Percentiles rank a stretch among this genome's conserved stretches.
Conservation (phyloP, 1,284 basidiomycete species). For the Malassezia psittaci region DNA sequence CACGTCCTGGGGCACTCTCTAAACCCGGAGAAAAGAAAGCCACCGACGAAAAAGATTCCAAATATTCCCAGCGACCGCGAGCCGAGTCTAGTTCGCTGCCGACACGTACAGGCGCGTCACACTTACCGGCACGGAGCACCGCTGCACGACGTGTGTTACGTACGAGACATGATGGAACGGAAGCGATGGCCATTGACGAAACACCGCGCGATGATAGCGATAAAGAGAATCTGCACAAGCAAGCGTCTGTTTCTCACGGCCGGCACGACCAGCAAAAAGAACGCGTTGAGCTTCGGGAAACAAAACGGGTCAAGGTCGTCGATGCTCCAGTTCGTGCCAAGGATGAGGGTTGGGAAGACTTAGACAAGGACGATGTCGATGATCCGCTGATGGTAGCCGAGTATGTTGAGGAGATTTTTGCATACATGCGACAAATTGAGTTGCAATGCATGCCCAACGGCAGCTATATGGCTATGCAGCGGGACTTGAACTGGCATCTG, state of each 20-base stretch:
- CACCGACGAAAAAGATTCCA: constrained; percentile 10
- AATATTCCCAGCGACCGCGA: not conserved
- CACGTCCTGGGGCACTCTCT: constrained; percentile 3
- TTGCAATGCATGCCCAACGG: constrained; percentile 49
- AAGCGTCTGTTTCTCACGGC: not conserved
- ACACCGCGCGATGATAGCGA: constrained; percentile 21
- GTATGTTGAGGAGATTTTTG: constrained; percentile 87
- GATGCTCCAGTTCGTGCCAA: constrained; percentile 40
- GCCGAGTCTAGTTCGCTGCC: not conserved
- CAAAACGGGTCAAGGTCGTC: constrained; percentile 20
- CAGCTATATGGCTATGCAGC: constrained; percentile 41
- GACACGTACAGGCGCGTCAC: not conserved
- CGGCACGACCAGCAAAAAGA: constrained; percentile 11
- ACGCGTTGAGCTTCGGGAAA: constrained; percentile 19
- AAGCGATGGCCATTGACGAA: constrained; percentile 19
- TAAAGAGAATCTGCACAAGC: constrained; percentile 16
- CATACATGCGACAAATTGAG: constrained; percentile 70
- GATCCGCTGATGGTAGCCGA: constrained; percentile 95
- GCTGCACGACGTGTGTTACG: constrained; percentile 26
- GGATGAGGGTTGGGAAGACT: constrained; percentile 63
- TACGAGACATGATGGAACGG: constrained; percentile 38
- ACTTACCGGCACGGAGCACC: not conserved
- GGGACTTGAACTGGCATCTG: constrained; percentile 43
- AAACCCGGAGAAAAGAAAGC: constrained; percentile 6
- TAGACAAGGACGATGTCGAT: constrained; percentile 84